Percentiles rank a stretch among this genome's conserved stretches.
These are phyloP conservation scores for Penicillium sp. DNA, from an alignment of 2,329 filamentous ascomycete genomes.

Conservation along the genomic window DNA sequence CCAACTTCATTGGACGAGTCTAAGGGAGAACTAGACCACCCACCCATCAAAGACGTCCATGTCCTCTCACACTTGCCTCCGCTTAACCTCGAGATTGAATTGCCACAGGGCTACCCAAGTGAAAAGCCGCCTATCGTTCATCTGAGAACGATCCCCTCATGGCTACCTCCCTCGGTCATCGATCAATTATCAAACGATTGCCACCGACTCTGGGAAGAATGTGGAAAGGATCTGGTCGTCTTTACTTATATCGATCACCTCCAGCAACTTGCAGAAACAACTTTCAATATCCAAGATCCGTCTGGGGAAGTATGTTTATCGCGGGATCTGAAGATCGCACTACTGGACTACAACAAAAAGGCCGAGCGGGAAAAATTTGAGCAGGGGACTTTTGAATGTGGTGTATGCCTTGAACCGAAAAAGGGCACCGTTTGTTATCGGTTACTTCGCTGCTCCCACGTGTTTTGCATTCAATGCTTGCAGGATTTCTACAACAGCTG, in stretches of 20 bases:
- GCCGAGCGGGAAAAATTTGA: slow-evolving; percentile 74
- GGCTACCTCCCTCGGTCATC: slow-evolving; percentile 51
- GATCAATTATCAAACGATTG: slow-evolving; percentile 49
- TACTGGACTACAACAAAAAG: slow-evolving; percentile 75
- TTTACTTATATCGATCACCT: slow-evolving; percentile 61
- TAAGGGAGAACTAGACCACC: slow-evolving; percentile 24
- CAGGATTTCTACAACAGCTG: slow-evolving; percentile 86
- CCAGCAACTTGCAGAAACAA: slow-evolving; percentile 56
- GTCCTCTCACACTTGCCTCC: slow-evolving; percentile 56
- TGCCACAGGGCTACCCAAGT: slow-evolving; percentile 58
- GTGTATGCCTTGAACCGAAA: slow-evolving; percentile 86
- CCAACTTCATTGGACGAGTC: slow-evolving; percentile 42
- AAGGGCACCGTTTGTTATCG: slow-evolving; percentile 79
- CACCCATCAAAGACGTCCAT: slow-evolving; percentile 40
- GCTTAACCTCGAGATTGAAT: slow-evolving; percentile 51
- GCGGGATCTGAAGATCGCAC: slow-evolving; percentile 59
- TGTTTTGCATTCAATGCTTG: slow-evolving; percentile 86
- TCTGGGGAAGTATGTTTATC: slow-evolving; percentile 48
- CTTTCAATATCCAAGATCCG: slow-evolving; percentile 50
- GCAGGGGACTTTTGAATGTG: slow-evolving; percentile 80
- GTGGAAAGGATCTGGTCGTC: slow-evolving; percentile 55
- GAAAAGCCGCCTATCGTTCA: slow-evolving; percentile 50
- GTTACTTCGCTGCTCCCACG: slow-evolving; percentile 79
- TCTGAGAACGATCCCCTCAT: slow-evolving; percentile 50
- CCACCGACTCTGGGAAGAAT: slow-evolving; percentile 58